These are phyloP conservation scores for Oryza officinalis DNA, from an alignment of 176 grass and related monocot genomes.

Conservation along the genomic window DNA sequence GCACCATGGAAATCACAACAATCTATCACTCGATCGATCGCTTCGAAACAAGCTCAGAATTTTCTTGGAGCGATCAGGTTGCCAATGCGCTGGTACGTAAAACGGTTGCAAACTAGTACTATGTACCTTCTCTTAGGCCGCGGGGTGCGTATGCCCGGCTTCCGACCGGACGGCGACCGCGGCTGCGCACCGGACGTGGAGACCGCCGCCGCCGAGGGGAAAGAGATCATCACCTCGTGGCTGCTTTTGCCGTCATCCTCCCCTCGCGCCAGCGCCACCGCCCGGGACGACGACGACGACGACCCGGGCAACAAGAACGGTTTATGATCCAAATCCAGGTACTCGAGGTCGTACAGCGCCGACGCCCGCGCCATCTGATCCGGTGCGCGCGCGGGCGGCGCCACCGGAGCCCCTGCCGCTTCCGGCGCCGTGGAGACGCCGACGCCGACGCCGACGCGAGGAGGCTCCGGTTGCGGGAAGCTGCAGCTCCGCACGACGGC, in stretches of 20 bases:
- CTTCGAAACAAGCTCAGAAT: not conserved
- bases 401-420: not conserved
- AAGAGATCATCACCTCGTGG: constrained; percentile 53
- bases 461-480: constrained; percentile 30
- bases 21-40: not conserved
- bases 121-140: constrained; percentile 49
- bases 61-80: not conserved
- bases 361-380: not conserved
- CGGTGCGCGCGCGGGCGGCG: not conserved
- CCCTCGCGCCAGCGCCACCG: not conserved
- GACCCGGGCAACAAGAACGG: constrained; percentile 4
- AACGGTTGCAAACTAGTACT: not conserved
- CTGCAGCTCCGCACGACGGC: constrained; percentile 86
- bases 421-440: not conserved
- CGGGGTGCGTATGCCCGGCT: constrained; percentile 37
- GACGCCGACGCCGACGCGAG: not conserved
- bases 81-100: too few species aligned
- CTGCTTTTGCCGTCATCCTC: not conserved
- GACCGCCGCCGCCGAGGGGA: constrained; percentile 20
- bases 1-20: not conserved
- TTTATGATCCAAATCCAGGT: constrained; percentile 46
- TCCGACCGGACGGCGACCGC: constrained; percentile 29
- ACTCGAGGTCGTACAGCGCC: constrained; percentile 33
- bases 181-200: constrained; percentile 31
- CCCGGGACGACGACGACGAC: not conserved